Evolutionary conservation across 306 rosid genomes (phyloP).

Genomic region (Acacia melanoxylon): DNA sequence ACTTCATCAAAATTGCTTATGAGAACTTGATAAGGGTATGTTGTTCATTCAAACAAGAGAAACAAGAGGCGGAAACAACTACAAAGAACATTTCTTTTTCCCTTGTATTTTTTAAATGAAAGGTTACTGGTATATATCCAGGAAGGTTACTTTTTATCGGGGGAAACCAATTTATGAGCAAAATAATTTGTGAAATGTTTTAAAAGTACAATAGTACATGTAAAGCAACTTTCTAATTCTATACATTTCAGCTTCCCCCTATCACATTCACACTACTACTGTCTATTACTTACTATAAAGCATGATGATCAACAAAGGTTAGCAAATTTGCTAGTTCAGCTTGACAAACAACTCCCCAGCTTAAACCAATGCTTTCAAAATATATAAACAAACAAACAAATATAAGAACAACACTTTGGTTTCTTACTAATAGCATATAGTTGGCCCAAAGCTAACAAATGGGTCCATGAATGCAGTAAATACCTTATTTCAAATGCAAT

Average conservation of each 20-base stretch:
- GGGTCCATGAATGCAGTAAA: background rate
- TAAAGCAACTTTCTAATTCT: background rate
- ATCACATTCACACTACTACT: background rate
- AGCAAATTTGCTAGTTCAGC: background rate
- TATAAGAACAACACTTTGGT: background rate
- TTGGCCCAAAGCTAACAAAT: slow-evolving; percentile 15
- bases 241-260: background rate
- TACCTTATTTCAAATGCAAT: background rate
- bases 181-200: no score
- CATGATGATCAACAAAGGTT: background rate
- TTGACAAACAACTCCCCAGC: background rate
- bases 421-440: background rate
- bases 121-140: no score
- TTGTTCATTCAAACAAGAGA: no score
- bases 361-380: background rate
- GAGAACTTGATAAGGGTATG: no score
- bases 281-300: background rate
- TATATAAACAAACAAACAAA: background rate
- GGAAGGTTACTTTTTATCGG: no score
- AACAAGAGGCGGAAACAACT: no score
- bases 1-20: no score
- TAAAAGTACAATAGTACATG: no score
- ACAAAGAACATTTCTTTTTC: no score
- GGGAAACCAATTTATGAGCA: no score
- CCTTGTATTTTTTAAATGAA: no score